Evolutionary conservation across 2,329 filamentous ascomycete genomes (phyloP), one percentile per base, ranked within the genome.

Genomic region (Coniella lustricola): DNA sequence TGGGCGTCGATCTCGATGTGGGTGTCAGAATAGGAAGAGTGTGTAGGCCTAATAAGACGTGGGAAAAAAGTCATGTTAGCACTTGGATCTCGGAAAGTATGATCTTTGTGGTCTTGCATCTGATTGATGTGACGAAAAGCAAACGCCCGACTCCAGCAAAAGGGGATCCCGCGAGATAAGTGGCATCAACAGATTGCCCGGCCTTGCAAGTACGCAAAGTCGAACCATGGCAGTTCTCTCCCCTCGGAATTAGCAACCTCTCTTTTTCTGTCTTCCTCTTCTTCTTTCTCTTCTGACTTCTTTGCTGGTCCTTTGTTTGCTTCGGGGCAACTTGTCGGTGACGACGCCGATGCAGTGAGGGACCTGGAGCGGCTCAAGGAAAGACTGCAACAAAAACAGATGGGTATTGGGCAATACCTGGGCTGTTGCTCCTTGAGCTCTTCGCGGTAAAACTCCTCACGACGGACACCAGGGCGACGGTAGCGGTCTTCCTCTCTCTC

Each of bases 401-500:
- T 52, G 50, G 47, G 50, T 49, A 50, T 49, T 46, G 47, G 49
- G 32, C 39, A 52, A 49, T 52, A 52, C 50, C 50, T 52, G 43
- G 50, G 47, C 50, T 50, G 50, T 44, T 52, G 50, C 50, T 52
- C 50, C 50, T 52, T 74, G 66, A 66, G 67, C 57, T 80, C 72
- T 63, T 81, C 72, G 56, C 66, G 68, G 64, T 72, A 69, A 65
- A 69, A 68, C 65, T 79, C 72, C 57, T 74, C 47, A 52, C 50
- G 71, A 64, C 74, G 74, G 72, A 74, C 75, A 68, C 77, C 79
- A 75, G 84, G 80, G 79, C 82, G 84, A 76, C 77, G 82, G 74
- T 82, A 75, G 70, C 74, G 79, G 71, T 90, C 82, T 75, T 87
- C 82, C 74, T 87, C 82, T 74, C 78, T 81, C 74, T 87, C 82